These are phyloP conservation scores for Bruguiera hainesii DNA, from an alignment of 441 rosid genomes.

Conservation along the genomic window DNA sequence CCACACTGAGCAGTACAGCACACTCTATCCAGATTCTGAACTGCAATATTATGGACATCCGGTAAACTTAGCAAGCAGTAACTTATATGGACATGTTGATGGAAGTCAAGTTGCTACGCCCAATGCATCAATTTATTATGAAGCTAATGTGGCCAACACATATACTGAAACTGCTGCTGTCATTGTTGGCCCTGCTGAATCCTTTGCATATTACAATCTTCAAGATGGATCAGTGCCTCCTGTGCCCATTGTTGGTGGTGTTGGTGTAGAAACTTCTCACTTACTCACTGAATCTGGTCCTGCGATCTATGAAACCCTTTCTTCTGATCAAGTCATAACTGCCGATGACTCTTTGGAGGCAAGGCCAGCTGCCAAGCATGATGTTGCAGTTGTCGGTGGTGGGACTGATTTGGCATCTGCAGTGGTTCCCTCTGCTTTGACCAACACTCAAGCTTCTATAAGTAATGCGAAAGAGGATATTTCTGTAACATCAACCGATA, in stretches of 20 bases:
- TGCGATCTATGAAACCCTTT: constrained; percentile 27
- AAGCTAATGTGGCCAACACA: not conserved
- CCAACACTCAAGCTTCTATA: constrained; percentile 28
- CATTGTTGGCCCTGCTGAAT: not conserved
- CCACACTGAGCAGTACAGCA: constrained; percentile 52
- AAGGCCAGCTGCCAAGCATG: constrained; percentile 21
- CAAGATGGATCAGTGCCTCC: constrained; percentile 27
- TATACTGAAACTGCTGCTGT: not conserved
- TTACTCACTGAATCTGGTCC: constrained; percentile 37
- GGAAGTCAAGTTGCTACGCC: constrained; percentile 60
- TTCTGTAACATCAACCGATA: constrained; percentile 19
- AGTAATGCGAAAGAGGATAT: constrained; percentile 24
- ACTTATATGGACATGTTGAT: constrained; percentile 60
- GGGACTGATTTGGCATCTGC: constrained; percentile 28
- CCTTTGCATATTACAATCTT: not conserved
- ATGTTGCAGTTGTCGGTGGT: constrained; percentile 25
- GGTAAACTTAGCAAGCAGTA: constrained; percentile 36
- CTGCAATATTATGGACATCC: constrained; percentile 55
- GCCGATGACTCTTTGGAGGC: constrained; percentile 29
- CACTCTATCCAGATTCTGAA: constrained; percentile 50
- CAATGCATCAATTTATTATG: constrained; percentile 35
- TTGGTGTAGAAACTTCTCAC: constrained; percentile 37
- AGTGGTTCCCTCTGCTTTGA: constrained; percentile 31
- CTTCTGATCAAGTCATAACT: constrained; percentile 28
- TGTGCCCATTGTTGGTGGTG: constrained; percentile 34